Base-by-base conservation (phyloP, 768 basidiomycete genomes). In the Trametes meyenii region DNA sequence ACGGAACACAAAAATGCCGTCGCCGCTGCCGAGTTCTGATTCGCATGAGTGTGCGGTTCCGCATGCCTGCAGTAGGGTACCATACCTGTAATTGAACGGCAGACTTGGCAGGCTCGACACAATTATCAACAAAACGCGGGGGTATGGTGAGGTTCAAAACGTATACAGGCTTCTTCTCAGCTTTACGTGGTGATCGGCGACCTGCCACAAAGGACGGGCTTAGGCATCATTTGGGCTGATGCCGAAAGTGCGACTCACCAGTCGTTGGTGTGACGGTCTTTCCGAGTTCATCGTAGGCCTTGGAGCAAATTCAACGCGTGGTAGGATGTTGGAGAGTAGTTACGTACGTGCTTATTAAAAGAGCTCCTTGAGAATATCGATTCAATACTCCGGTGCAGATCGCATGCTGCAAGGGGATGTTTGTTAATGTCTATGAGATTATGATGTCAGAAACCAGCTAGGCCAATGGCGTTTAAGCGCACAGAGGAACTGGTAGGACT, bases 401-500 rank as follows among this genome's bases (percentile, higher is more conserved):
- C 89, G 67, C 86, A 84, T 14, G 71, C 69, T 16, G 82, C 76
- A 33, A 96, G 74, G 3, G 86, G 86, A 67, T 93, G 91, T 19
- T 77, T 79, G 74, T 96, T 96, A 71, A 96, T 81, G 71, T 89
- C 94, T 96, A 66, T 10, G 1, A 29, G 38, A 11, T 43, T 35
- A 33, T 49, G 23, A 54, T 24, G 49, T 21, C 7, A 19, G 14
- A 36, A 12, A 23, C 50, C 62, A 53, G 40, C 39, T 12, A 12
- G 40, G 44, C 29, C n/a, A 2, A 5, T n/a, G 6, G 19, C n/a
- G 26, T 17, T 23, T n/a, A 24, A 42, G 73, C 86, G 67, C 71
- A 95, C 96, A 97, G 44, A 98, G 73, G 76, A 88, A 92, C 73
- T 98, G 96, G 72, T 89, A 84, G n/a, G 83, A 76, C 92, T 96